These are phyloP conservation scores for Lantana camara DNA, from an alignment of 257 asterid species.

Conservation along the genomic window DNA sequence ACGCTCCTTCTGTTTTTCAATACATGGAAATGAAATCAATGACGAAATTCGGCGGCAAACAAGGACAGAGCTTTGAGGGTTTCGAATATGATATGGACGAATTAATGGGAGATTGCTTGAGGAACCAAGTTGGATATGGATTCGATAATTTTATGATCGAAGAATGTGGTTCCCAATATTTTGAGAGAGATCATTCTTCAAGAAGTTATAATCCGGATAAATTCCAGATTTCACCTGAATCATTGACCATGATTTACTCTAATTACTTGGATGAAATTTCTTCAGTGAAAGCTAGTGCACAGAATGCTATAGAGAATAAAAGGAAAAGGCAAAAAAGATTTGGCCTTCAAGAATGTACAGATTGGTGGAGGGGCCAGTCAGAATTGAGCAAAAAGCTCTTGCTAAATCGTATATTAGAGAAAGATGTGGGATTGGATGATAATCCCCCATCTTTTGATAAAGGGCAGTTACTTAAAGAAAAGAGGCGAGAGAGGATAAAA, in stretches of 20 bases:
- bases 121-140: conserved; percentile 30
- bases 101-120: conserved; percentile 54
- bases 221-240: conserved; percentile 62
- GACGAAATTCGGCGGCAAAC: conserved; percentile 23
- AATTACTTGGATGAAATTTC: conserved; percentile 51
- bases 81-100: conserved; percentile 49
- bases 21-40: conserved; percentile 82
- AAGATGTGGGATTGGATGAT: conserved; percentile 71
- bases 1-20: conserved; percentile 73
- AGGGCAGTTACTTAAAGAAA: conserved; percentile 42
- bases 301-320: conserved; percentile 25
- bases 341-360: conserved; percentile 44
- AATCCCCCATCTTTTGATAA: conserved; percentile 75
- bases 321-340: conserved; percentile 29
- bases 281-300: conserved; percentile 31
- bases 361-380: conserved; percentile 93
- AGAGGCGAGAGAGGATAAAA: conserved; percentile 64
- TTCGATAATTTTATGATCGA: conserved; percentile 26
- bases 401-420: conserved; percentile 60
- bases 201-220: conserved; percentile 33
- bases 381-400: conserved; percentile 76
- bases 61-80: conserved; percentile 34
- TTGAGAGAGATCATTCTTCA: conserved; percentile 33
- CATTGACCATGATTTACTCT: conserved; percentile 56
- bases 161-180: conserved; percentile 47